Evolutionary conservation across 2,329 filamentous ascomycete species (phyloP), one percentile per base, ranked within the genome.

Genomic region (Hyphodiscus sp.): DNA sequence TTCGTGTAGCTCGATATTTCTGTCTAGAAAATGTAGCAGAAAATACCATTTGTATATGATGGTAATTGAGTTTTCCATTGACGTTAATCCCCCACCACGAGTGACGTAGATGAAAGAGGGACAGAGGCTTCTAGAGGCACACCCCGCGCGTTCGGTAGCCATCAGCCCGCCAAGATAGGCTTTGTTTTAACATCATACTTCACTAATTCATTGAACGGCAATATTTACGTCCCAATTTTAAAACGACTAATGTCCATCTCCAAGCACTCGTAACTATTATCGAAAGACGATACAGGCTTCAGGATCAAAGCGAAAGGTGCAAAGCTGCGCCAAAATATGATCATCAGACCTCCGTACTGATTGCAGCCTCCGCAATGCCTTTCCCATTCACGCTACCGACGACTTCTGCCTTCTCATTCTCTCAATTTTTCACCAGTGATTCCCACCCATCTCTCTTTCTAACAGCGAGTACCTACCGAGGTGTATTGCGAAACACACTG

Each of bases 361-460:
- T 49, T 18, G 30, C 20, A 13, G 29, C 15, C 41, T 41, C 18
- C 38, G 33, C 16, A 46, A 97, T 97, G 94, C 91, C 92, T 30
- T 97, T 89, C 68, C 87, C 88, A 13, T 96, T 96, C 66, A 74
- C 81, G 11, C 82, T 97, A 30, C 91, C 94, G 1, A 97, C 92
- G 0, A 96, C 92, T 5, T 95, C 91, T 33, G 82, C 86, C 51
- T 86, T 95, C 67, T 85, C 88, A 50, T 92, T 96, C 68, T 86
- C 88, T 20, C 77, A 85, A 41, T 87, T 78, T 70, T 86, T 95
- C 70, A 80, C 74, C 63, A 92, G 87, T 65, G 81, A 85, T 59
- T 90, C 89, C 2, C 92, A 97, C 70, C 92, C 94, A 2, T 96
- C 92, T 0, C 78, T 99, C 43, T 89, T 91, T 20, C 81, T 92